Percentiles rank a stretch among this genome's conserved stretches.
phyloP scores from a whole-genome alignment of 2,329 filamentous ascomycete species.

The Aspergillus uvarum region DNA sequence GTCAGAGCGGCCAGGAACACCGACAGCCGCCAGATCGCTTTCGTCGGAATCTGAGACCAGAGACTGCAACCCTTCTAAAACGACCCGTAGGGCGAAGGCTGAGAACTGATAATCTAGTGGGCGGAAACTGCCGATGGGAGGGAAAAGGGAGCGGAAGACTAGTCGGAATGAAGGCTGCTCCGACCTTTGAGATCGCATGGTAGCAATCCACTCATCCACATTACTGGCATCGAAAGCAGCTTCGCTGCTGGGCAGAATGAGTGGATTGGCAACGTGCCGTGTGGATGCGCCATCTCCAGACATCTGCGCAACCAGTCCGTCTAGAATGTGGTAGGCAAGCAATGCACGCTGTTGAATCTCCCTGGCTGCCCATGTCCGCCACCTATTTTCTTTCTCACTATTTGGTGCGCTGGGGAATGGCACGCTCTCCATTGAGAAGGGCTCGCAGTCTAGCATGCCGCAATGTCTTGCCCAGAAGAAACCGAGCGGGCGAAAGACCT shows the following conservation, averaged over 20 bases:
- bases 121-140: slow-evolving; percentile 30
- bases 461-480: slow-evolving; percentile 50
- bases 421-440: slow-evolving; percentile 34
- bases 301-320: slow-evolving; percentile 48
- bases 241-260: slow-evolving; percentile 44
- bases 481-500: slow-evolving; percentile 46
- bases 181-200: slow-evolving; percentile 33
- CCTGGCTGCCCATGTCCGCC: slow-evolving; percentile 45
- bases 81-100: slow-evolving; percentile 43
- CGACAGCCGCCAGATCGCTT: slow-evolving; percentile 39
- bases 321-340: slow-evolving; percentile 47
- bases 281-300: slow-evolving; percentile 44
- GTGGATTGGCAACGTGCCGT: slow-evolving; percentile 45
- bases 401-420: slow-evolving; percentile 34
- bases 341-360: slow-evolving; percentile 48
- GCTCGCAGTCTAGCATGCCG: slow-evolving; percentile 43
- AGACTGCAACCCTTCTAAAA: slow-evolving; percentile 48
- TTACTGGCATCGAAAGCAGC: slow-evolving; percentile 42
- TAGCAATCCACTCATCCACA: slow-evolving; percentile 43
- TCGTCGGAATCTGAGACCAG: slow-evolving; percentile 44
- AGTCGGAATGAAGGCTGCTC: slow-evolving; percentile 41
- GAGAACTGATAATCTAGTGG: slow-evolving; percentile 37
- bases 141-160: slow-evolving; percentile 44
- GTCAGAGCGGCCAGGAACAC: slow-evolving; percentile 42
- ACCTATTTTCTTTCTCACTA: slow-evolving; percentile 42